Percentiles rank a stretch among this genome's conserved stretches.
Evolutionary conservation across 495 filamentous ascomycete species (phyloP).

Genomic region (Annulohypoxylon stygium): DNA sequence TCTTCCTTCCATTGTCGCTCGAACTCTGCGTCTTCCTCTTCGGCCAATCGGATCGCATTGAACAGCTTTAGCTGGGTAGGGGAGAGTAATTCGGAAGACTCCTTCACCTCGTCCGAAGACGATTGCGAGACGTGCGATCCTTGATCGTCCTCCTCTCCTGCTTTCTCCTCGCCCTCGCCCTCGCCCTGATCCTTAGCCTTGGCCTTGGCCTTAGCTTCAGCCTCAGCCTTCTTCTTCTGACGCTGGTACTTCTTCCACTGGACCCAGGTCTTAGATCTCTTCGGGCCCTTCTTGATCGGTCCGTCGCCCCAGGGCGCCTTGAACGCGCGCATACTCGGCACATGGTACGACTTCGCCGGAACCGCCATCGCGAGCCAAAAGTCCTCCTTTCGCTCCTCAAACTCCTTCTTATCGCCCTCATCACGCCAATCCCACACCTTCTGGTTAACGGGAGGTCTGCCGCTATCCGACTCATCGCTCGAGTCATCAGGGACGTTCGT

Average conservation of each 20-base stretch:
- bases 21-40: not conserved
- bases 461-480: not conserved
- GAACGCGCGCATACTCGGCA: not conserved
- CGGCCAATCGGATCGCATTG: not conserved
- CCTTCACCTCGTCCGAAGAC: not conserved
- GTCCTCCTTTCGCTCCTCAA: not conserved
- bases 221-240: not conserved
- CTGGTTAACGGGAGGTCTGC: not conserved
- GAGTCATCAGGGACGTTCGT: not conserved
- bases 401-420: not conserved
- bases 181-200: not conserved
- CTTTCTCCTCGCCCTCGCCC: not conserved
- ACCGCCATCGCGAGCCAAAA: not conserved
- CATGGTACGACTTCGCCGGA: not conserved
- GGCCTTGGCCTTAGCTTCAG: not conserved
- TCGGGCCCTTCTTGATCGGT: not conserved
- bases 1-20: too few species aligned
- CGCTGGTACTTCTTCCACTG: constrained; percentile 1
- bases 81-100: not conserved
- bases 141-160: not conserved
- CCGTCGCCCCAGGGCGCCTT: not conserved
- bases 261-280: not conserved
- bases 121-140: not conserved
- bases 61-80: not conserved
- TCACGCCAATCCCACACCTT: not conserved